Conservation (phyloP, 495 filamentous ascomycete genomes). For the Aspergillus bertholletiae region DNA sequence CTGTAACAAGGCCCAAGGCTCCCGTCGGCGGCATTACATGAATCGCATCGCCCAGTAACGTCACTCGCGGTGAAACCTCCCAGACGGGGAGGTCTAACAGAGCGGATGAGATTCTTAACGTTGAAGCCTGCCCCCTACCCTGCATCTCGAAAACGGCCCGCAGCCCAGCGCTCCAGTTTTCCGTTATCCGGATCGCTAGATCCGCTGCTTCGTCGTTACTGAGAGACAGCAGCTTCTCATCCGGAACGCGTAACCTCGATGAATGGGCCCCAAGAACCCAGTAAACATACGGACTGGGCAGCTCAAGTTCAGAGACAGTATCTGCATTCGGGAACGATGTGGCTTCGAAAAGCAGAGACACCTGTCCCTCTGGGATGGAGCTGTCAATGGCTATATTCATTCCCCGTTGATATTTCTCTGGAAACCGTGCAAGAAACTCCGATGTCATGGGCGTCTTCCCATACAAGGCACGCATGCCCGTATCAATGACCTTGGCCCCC, state of each 20-base stretch:
- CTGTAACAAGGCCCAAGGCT: constrained; percentile 57
- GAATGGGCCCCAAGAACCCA: constrained; percentile 31
- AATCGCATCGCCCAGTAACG: constrained; percentile 57
- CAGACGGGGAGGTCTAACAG: constrained; percentile 32
- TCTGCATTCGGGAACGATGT: constrained; percentile 25
- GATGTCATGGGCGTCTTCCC: constrained; percentile 19
- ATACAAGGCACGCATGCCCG: constrained; percentile 40
- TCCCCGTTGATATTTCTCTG: background rate
- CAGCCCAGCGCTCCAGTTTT: constrained; percentile 28
- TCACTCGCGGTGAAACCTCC: constrained; percentile 42
- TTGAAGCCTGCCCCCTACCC: constrained; percentile 24
- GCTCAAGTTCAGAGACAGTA: constrained; percentile 5
- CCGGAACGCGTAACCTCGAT: constrained; percentile 11
- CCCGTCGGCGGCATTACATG: constrained; percentile 62
- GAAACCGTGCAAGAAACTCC: constrained; percentile 1
- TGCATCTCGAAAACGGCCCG: constrained; percentile 35
- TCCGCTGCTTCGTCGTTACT: constrained; percentile 17
- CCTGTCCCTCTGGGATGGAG: constrained; percentile 17
- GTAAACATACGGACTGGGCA: constrained; percentile 37
- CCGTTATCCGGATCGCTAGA: constrained; percentile 20
- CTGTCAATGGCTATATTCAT: background rate
- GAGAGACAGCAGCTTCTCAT: constrained; percentile 20
- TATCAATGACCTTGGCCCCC: constrained; percentile 34
- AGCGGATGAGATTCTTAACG: constrained; percentile 34
- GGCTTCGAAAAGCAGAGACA: constrained; percentile 33